Base-by-base conservation (phyloP, 2,329 filamentous ascomycete species). In the Leptosphaerulina australis region DNA sequence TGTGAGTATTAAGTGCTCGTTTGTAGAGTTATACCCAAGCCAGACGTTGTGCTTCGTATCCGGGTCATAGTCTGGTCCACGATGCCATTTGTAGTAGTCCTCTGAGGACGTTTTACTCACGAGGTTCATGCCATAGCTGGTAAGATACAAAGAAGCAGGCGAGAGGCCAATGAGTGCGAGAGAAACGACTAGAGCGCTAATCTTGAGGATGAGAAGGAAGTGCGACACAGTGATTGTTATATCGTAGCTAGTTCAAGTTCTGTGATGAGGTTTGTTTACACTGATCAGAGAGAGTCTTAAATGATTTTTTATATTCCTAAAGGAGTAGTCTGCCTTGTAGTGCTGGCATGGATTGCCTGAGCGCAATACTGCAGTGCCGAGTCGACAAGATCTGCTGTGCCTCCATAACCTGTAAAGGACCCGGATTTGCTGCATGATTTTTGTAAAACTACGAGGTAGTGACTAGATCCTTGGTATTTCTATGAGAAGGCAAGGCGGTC, bases 61-160 rank as follows among this genome's bases (percentile, higher is more conserved):
- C 18, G 28, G 31, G 17, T 49, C 44, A 18, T 18, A 41, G 30
- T 31, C 31, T n/a, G 44, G 44, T 9, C 51, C 51, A 3, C 51
- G 45, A 22, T 50, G 50, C 51, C 51, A 54, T 6, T 28, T 15
- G 14, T 54, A 46, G 17, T 24, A 17, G n/a, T 41, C 40, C 24
- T 39, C 20, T 4, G 36, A 41, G 17, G 15, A 45, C 6, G 17
- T 28, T 9, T 29, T 14, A 11, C 46, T 36, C 41, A 46, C 46
- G 10, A 15, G 10, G 3, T 36, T n/a, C 41, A 49, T 45, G 17
- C 51, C 51, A 46, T 54, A 21, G 12, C 24, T 24, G 2, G 37
- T 54, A 14, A 54, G 22, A 28, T 50, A 54, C 5, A 54, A 8
- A 5, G 26, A 29, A 10, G 51, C 41, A 11, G 36, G 47, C 3